phyloP scores from a whole-genome alignment of 106 monocot species.

The Cymbidium sinense region DNA sequence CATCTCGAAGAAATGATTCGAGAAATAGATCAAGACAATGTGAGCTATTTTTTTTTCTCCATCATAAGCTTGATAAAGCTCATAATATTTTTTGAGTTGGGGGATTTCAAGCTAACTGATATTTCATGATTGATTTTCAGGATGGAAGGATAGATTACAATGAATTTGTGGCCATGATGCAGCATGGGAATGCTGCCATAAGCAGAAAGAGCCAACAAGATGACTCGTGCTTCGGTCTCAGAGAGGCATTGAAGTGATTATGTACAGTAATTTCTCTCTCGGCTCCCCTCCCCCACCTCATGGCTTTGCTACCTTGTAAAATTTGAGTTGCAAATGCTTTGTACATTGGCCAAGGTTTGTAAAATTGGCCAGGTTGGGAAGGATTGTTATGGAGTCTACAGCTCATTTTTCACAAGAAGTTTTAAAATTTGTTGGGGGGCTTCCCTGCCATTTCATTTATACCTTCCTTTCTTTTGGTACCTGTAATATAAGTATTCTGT shows the following conservation, averaged over 20 bases:
- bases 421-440: background rate
- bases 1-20: slow-evolving; percentile 54
- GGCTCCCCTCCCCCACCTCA: background rate
- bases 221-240: slow-evolving; percentile 40
- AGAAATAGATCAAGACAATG: slow-evolving; percentile 73
- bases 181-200: slow-evolving; percentile 37
- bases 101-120: background rate
- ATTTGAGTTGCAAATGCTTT: background rate
- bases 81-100: background rate
- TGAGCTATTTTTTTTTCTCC: slow-evolving; percentile 8
- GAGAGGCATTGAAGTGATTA: slow-evolving; percentile 36
- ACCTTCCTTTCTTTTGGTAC: too few relatives aligned
- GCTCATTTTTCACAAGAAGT: background rate
- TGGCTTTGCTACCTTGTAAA: background rate
- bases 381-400: background rate
- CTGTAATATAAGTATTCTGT: background rate
- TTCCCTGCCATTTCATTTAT: background rate
- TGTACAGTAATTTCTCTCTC: background rate
- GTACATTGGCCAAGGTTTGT: too few relatives aligned
- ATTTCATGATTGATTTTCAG: slow-evolving; percentile 18
- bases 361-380: background rate
- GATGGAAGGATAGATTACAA: slow-evolving; percentile 68
- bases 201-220: slow-evolving; percentile 36
- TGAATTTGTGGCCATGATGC: slow-evolving; percentile 70
- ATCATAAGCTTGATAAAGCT: background rate